phyloP scores from a whole-genome alignment of 768 basidiomycete genomes.

The Xerocomellus intermedius region DNA sequence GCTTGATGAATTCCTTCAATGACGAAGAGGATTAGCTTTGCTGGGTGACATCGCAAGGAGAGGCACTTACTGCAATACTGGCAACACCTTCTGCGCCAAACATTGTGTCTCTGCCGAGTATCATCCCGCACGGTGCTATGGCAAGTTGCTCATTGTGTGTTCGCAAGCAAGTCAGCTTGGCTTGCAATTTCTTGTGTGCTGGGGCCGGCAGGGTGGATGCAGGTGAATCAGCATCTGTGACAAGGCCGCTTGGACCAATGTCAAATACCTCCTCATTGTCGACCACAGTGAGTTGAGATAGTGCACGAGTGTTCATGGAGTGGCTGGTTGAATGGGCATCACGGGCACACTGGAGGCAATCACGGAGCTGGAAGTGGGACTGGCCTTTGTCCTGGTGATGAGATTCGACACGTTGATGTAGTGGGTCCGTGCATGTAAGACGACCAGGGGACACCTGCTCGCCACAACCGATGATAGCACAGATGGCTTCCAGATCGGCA shows the following conservation, averaged over 20 bases:
- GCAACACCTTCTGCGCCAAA: constrained; percentile 6
- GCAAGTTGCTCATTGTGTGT: constrained; percentile 7
- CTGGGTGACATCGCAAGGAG: background rate
- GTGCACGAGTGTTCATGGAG: background rate
- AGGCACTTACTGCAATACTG: background rate
- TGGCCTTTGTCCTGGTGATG: background rate
- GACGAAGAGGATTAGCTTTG: background rate
- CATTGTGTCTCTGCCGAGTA: background rate
- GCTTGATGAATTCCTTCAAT: constrained; percentile 6
- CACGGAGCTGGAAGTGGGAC: constrained; percentile 3
- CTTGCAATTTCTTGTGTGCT: background rate
- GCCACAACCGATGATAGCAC: background rate
- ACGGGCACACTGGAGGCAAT: background rate
- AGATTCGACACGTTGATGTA: background rate
- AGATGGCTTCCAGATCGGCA: fast-evolving
- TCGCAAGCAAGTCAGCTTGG: background rate
- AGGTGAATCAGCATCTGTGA: background rate
- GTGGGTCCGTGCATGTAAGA: background rate
- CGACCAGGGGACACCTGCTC: background rate
- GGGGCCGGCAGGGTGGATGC: background rate
- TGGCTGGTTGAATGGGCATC: background rate
- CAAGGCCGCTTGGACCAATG: background rate
- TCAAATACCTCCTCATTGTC: background rate
- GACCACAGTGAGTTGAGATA: background rate
- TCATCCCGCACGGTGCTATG: background rate